phyloP scores from a whole-genome alignment of 73 alveolate species.

The Paramecium sexaurelia region DNA sequence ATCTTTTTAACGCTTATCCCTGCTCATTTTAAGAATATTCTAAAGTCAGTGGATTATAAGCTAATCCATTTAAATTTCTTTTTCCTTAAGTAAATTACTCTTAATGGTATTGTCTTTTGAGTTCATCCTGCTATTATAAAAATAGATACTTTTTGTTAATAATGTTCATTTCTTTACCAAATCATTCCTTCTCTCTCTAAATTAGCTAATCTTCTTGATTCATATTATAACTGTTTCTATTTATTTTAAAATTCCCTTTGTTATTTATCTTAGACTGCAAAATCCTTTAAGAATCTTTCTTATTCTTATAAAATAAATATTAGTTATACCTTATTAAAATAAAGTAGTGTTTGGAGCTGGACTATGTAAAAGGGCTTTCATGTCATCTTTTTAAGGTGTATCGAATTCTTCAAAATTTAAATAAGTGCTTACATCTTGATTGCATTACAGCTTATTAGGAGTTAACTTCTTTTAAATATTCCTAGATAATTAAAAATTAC shows the following conservation, averaged over 20 bases:
- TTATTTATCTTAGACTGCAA: constrained; percentile 82
- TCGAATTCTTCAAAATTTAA: neutral
- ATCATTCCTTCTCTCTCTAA: constrained; percentile 90
- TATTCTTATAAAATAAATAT: constrained; percentile 68
- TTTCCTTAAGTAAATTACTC: constrained; percentile 85
- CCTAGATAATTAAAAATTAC: neutral
- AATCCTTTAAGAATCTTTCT: constrained; percentile 88
- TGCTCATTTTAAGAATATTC: constrained; percentile 91
- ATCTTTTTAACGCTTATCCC: constrained; percentile 82
- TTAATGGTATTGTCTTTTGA: constrained; percentile 80
- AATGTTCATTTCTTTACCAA: constrained; percentile 96
- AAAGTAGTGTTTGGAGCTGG: constrained; percentile 65
- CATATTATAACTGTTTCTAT: constrained; percentile 72
- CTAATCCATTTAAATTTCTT: constrained; percentile 88
- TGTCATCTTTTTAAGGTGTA: constrained; percentile 14
- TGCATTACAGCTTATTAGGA: neutral
- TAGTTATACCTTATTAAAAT: neutral
- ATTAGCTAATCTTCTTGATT: constrained; percentile 71
- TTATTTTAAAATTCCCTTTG: constrained; percentile 80
- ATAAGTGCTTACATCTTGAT: neutral
- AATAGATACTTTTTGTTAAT: constrained; percentile 80
- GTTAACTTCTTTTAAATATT: neutral
- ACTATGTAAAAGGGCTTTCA: constrained; percentile 52
- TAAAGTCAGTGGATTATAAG: constrained; percentile 91
- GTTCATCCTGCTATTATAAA: constrained; percentile 77